Conservation (phyloP, 2,329 filamentous ascomycete species). For the Phyllosticta ampelicida region DNA sequence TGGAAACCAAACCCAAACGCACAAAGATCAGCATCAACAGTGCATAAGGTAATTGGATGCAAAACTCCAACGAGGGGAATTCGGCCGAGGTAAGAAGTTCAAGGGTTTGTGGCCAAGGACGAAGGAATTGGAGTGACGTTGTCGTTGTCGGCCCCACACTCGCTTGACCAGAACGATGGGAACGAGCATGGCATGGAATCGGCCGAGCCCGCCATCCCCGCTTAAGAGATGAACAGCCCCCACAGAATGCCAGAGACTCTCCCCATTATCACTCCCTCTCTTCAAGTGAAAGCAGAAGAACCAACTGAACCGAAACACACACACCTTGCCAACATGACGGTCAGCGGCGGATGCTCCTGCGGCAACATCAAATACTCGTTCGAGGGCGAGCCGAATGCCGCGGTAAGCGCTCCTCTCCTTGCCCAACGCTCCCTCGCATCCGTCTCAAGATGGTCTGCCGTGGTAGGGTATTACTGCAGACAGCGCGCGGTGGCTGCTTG, state of each 20-base stretch:
- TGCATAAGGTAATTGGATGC: neutral
- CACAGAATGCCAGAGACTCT: neutral
- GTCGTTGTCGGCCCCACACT: neutral
- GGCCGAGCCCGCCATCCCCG: neutral
- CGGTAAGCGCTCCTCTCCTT: neutral
- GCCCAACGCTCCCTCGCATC: neutral
- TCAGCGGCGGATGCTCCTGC: constrained; percentile 39
- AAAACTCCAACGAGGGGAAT: neutral
- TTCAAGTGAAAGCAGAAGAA: neutral
- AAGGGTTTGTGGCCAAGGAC: neutral
- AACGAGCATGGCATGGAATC: neutral
- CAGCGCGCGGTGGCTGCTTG: neutral
- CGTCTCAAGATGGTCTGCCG: neutral
- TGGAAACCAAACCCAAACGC: neutral
- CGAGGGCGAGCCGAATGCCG: constrained; percentile 33
- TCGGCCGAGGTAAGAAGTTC: no score
- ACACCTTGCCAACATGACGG: constrained; percentile 19
- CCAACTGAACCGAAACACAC: neutral
- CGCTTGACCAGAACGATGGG: no score
- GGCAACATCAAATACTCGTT: constrained; percentile 39
- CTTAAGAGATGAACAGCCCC: neutral
- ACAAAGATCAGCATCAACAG: neutral
- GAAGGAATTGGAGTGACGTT: neutral
- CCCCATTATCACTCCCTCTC: neutral
- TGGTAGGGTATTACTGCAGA: neutral